Conservation (phyloP, 768 basidiomycete species). For the Boletus tomentosulus region DNA sequence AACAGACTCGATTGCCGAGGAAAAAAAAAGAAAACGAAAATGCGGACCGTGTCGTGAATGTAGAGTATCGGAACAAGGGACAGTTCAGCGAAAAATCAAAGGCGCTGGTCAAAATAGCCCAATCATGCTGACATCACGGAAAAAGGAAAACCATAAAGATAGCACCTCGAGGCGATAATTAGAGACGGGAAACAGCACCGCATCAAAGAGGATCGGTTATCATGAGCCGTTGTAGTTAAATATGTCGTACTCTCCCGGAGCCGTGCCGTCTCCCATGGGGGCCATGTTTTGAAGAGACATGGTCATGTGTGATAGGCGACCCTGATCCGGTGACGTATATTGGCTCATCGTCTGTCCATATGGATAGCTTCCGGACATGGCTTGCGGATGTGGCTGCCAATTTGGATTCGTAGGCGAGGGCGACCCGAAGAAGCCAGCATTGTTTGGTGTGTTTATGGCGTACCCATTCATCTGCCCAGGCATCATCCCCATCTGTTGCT, state of each 20-base stretch:
- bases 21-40: background rate
- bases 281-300: conserved; percentile 47
- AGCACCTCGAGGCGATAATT: conserved; percentile 26
- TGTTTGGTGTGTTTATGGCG: conserved; percentile 37
- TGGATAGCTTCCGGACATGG: conserved; percentile 27
- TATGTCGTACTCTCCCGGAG: conserved; percentile 48
- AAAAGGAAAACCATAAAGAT: conserved; percentile 16
- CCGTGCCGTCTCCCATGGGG: conserved; percentile 39
- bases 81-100: background rate
- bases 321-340: conserved; percentile 26
- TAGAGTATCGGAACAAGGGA: conserved; percentile 16
- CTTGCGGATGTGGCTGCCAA: conserved; percentile 29
- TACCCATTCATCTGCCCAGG: conserved; percentile 34
- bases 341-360: conserved; percentile 27
- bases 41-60: background rate
- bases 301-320: conserved; percentile 45
- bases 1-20: conserved; percentile 22
- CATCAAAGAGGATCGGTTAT: conserved; percentile 7
- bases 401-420: conserved; percentile 23
- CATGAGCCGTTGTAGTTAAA: conserved; percentile 54
- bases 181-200: conserved; percentile 17
- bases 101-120: conserved; percentile 1
- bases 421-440: conserved; percentile 27
- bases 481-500: conserved; percentile 35
- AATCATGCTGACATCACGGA: conserved; percentile 5